phyloP scores from a whole-genome alignment of 2,329 filamentous ascomycete genomes.

The Paradendryphiella salina region DNA sequence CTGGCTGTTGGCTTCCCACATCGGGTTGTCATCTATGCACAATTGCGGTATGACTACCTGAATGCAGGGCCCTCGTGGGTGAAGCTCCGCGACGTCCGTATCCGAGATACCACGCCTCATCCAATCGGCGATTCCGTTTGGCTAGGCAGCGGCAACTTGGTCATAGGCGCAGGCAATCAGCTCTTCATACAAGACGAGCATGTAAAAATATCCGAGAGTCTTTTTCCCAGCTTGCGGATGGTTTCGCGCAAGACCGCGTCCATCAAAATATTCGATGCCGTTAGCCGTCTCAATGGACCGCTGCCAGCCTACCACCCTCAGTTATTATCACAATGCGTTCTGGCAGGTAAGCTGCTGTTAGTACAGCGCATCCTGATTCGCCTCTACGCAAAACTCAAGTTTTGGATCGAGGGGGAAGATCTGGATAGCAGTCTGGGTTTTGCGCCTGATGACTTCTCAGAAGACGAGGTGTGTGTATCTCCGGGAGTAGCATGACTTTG shows the following conservation, averaged over 20 bases:
- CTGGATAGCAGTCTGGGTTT: conserved; percentile 76
- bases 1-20: conserved; percentile 92
- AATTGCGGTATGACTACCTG: conserved; percentile 89
- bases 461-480: conserved; percentile 48
- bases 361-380: conserved; percentile 74
- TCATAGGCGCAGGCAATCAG: conserved; percentile 89
- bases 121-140: conserved; percentile 93
- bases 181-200: conserved; percentile 80
- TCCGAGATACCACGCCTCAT: conserved; percentile 80
- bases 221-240: conserved; percentile 60
- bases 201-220: conserved; percentile 65
- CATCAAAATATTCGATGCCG: conserved; percentile 77
- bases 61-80: conserved; percentile 90
- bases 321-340: conserved; percentile 82
- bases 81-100: conserved; percentile 77
- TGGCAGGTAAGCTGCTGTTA: conserved; percentile 72
- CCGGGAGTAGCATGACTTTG: rapidly evolving
- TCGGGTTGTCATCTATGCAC: conserved; percentile 76
- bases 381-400: conserved; percentile 77
- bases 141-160: conserved; percentile 80
- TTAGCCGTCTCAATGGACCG: conserved; percentile 82
- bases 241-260: conserved; percentile 54
- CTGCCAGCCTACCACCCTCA: conserved; percentile 91
- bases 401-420: conserved; percentile 76
- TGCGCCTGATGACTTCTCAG: conserved; percentile 53